Evolutionary conservation across 2,329 filamentous ascomycete genomes (phyloP).

Genomic region (Cladosporium sp.): DNA sequence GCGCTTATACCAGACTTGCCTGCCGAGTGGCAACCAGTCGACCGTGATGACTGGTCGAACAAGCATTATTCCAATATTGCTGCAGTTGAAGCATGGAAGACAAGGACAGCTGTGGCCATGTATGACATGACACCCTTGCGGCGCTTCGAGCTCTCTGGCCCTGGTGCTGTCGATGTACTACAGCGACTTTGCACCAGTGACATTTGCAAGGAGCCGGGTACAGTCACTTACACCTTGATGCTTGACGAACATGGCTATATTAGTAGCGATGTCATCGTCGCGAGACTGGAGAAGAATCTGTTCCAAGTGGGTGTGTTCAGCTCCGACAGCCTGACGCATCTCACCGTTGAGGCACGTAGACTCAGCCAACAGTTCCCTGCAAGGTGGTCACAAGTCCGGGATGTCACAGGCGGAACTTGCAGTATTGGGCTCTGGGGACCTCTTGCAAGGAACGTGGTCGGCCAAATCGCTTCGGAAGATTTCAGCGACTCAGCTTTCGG

Average conservation of each 20-base stretch:
- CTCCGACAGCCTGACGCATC: slow-evolving; percentile 51
- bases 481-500: slow-evolving; percentile 44
- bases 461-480: slow-evolving; percentile 42
- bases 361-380: slow-evolving; percentile 41
- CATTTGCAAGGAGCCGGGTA: slow-evolving; percentile 45
- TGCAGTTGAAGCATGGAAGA: slow-evolving; percentile 62
- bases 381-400: slow-evolving; percentile 50
- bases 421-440: slow-evolving; percentile 62
- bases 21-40: slow-evolving; percentile 50
- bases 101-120: slow-evolving; percentile 57
- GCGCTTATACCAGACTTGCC: slow-evolving; percentile 50
- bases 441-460: slow-evolving; percentile 49
- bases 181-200: slow-evolving; percentile 52
- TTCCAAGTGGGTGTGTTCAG: slow-evolving; percentile 58
- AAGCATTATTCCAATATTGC: slow-evolving; percentile 56
- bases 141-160: slow-evolving; percentile 55
- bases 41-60: slow-evolving; percentile 57
- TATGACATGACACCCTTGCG: slow-evolving; percentile 61
- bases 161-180: slow-evolving; percentile 53
- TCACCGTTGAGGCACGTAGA: slow-evolving; percentile 49
- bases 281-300: slow-evolving; percentile 46
- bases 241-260: slow-evolving; percentile 53
- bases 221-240: slow-evolving; percentile 55
- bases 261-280: slow-evolving; percentile 55
- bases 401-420: slow-evolving; percentile 58